A percentile compares a stretch with the other conserved stretches of the same genome.
phyloP scores from a whole-genome alignment of 768 basidiomycete species.

The Suillus ampliporus region DNA sequence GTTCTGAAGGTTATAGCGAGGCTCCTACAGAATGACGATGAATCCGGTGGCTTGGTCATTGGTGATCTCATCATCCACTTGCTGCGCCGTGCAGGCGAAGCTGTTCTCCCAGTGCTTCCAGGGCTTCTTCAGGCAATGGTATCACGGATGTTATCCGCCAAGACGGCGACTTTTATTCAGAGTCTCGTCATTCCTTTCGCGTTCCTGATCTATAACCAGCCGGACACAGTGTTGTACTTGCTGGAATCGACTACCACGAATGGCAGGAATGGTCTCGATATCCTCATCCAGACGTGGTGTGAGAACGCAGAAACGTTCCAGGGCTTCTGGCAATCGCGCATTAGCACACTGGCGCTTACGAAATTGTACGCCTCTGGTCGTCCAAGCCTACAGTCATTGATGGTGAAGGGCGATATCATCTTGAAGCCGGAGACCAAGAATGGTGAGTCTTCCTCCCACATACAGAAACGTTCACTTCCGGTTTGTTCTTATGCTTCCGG shows the following conservation, averaged over 20 bases:
- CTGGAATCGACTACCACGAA: slow-evolving; percentile 70
- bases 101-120: slow-evolving; percentile 84
- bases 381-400: slow-evolving; percentile 66
- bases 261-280: slow-evolving; percentile 73
- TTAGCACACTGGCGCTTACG: slow-evolving; percentile 83
- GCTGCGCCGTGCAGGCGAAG: slow-evolving; percentile 79
- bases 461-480: slow-evolving; percentile 13
- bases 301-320: slow-evolving; percentile 95
- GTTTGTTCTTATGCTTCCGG: slow-evolving; percentile 29
- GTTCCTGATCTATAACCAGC: slow-evolving; percentile 88
- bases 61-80: slow-evolving; percentile 96
- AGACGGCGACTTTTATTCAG: slow-evolving; percentile 92
- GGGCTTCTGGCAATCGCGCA: slow-evolving; percentile 90
- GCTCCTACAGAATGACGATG: slow-evolving; percentile 79
- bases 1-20: slow-evolving; percentile 78
- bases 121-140: slow-evolving; percentile 88
- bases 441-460: slow-evolving; percentile 56
- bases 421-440: slow-evolving; percentile 80
- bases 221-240: slow-evolving; percentile 76
- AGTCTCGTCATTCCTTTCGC: slow-evolving; percentile 93
- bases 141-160: slow-evolving; percentile 77
- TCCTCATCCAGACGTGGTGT: slow-evolving; percentile 92
- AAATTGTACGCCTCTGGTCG: slow-evolving; percentile 72
- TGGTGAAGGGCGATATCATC: slow-evolving; percentile 92
- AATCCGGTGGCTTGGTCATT: slow-evolving; percentile 91